Evolutionary conservation across 2,329 filamentous ascomycete genomes (phyloP).

Genomic region (Pseudogymnoascus sp.): DNA sequence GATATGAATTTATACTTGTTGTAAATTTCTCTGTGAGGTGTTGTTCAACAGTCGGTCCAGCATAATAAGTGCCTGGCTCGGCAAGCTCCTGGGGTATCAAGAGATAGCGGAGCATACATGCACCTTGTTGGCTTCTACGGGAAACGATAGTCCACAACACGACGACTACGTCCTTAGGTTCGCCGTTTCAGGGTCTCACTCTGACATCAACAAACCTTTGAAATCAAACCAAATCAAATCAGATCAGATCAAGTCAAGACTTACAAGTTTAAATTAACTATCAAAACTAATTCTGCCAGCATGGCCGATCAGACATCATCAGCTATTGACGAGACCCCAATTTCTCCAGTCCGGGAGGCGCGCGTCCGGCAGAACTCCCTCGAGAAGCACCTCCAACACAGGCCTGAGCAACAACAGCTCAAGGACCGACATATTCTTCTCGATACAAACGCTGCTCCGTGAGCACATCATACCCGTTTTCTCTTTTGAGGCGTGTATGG

Average conservation of each 20-base stretch:
- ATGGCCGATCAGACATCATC: slow-evolving; percentile 5
- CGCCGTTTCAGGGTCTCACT: background rate
- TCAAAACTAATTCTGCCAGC: background rate
- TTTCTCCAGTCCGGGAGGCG: slow-evolving; percentile 46
- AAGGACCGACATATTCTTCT: slow-evolving; percentile 63
- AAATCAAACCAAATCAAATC: background rate
- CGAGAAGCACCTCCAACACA: slow-evolving; percentile 64
- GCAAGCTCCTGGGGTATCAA: background rate
- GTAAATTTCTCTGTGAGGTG: background rate
- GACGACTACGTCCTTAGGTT: background rate
- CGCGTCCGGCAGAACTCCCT: slow-evolving; percentile 59
- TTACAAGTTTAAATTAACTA: slow-evolving; percentile 1
- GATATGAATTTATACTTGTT: background rate
- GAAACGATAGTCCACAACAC: background rate
- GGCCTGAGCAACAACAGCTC: slow-evolving; percentile 58
- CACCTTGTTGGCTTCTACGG: slow-evolving; percentile 6
- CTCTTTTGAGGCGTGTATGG: background rate
- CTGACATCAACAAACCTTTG: slow-evolving; percentile 4
- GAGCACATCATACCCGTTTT: slow-evolving; percentile 23
- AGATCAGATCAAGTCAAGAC: background rate
- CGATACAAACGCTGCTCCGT: slow-evolving; percentile 61
- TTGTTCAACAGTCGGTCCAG: background rate
- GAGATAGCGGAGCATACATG: background rate
- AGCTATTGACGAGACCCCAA: slow-evolving; percentile 49
- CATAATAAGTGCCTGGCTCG: background rate